A percentile compares a stretch with the other conserved stretches of the same genome.
These are phyloP conservation scores for Penicillium psychrosexuale DNA, from an alignment of 2,329 filamentous ascomycete species.

Conservation along the genomic window DNA sequence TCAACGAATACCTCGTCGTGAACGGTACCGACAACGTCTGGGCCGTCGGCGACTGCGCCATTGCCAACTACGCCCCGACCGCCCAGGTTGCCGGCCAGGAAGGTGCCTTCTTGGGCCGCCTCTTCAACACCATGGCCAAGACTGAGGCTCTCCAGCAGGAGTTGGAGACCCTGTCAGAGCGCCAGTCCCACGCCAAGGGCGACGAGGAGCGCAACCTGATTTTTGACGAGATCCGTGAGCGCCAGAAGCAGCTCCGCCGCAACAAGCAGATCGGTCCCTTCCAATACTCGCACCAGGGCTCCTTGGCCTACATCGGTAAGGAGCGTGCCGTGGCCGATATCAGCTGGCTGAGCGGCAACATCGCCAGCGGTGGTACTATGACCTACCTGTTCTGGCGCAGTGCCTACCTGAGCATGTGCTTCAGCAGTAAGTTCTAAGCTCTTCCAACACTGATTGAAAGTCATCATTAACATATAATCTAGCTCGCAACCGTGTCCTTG, in stretches of 20 bases:
- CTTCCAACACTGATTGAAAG: conserved; percentile 7
- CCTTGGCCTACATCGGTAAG: conserved; percentile 94
- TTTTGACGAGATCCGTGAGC: conserved; percentile 74
- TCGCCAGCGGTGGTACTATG: conserved; percentile 86
- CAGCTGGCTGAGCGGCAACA: conserved; percentile 94
- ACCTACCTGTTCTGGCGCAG: conserved; percentile 99
- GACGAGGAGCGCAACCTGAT: conserved; percentile 57
- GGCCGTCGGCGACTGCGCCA: conserved; percentile 95
- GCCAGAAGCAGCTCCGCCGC: conserved; percentile 81
- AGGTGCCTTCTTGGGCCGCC: conserved; percentile 85
- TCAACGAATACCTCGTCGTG: conserved; percentile 98
- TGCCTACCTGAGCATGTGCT: conserved; percentile 99
- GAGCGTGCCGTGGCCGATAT: conserved; percentile 98
- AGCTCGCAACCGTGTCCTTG: conserved; percentile 92
- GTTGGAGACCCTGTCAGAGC: conserved; percentile 65
- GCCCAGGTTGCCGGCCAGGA: conserved; percentile 96
- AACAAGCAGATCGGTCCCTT: conserved; percentile 96
- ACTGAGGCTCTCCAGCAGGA: conserved; percentile 77
- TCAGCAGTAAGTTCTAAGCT: conserved; percentile 79
- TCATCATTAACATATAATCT: conserved; percentile 6
- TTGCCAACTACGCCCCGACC: conserved; percentile 95
- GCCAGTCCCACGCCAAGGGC: conserved; percentile 65
- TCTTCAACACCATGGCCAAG: conserved; percentile 99
- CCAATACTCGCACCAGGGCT: conserved; percentile 97
- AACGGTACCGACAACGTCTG: conserved; percentile 96